Percentiles rank a stretch among this genome's conserved stretches.
phyloP scores from a whole-genome alignment of 2,329 filamentous ascomycete genomes.

The Phialophora tarda region DNA sequence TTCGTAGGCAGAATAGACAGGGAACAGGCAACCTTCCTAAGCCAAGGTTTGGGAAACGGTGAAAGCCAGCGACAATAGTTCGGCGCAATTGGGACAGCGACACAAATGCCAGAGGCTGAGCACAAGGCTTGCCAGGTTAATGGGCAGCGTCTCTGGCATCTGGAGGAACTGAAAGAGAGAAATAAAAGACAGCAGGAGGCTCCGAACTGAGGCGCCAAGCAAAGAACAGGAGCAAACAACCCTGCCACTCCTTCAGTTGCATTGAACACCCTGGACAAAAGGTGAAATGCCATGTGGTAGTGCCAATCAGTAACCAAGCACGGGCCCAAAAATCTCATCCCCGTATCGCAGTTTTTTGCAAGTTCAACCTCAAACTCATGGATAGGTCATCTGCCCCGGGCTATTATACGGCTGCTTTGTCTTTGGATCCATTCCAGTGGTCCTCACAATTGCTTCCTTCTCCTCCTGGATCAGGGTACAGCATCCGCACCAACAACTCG shows the following conservation, averaged over 20 bases:
- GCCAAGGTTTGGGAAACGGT: neutral
- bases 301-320: neutral
- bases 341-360: neutral
- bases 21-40: neutral
- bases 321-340: neutral
- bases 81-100: neutral
- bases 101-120: neutral
- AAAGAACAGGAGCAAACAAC: neutral
- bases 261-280: neutral
- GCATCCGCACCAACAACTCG: constrained; percentile 62
- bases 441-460: constrained; percentile 53
- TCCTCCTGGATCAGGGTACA: constrained; percentile 65
- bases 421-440: constrained; percentile 37
- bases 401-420: constrained; percentile 35
- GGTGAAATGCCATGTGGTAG: neutral
- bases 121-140: neutral
- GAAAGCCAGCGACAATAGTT: neutral
- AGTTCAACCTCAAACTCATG: neutral
- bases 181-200: neutral
- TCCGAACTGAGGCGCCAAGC: neutral
- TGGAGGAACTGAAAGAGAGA: neutral
- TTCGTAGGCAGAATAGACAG: neutral
- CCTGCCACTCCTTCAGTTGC: neutral
- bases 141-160: neutral
- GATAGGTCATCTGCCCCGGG: constrained; percentile 30